These are phyloP conservation scores for Penicillium bovifimosum DNA, from an alignment of 495 filamentous ascomycete genomes.

Conservation along the genomic window DNA sequence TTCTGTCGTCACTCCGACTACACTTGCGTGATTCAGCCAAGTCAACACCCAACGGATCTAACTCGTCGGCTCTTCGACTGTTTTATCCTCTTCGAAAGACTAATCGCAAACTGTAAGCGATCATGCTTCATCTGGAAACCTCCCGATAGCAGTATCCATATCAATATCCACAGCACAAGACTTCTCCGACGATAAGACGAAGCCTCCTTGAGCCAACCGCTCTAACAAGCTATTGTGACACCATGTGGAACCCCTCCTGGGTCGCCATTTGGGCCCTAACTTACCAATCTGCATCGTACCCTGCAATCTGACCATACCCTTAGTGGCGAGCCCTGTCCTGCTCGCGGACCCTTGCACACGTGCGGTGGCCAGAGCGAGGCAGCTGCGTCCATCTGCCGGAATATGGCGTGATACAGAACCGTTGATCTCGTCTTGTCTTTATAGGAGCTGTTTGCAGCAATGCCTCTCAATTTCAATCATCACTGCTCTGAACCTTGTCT, in stretches of 20 bases:
- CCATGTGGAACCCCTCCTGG: not conserved
- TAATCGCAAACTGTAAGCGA: not conserved
- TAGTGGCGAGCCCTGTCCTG: not conserved
- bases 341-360: not conserved
- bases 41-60: not conserved
- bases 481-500: not conserved
- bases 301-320: not conserved
- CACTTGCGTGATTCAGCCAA: constrained; percentile 24
- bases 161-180: not conserved
- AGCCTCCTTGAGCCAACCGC: not conserved
- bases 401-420: constrained; percentile 21
- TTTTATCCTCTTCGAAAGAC: not conserved
- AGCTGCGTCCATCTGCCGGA: not conserved
- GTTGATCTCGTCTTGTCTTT: not conserved
- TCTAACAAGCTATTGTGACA: not conserved
- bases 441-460: constrained; percentile 1
- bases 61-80: not conserved
- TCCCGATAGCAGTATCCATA: not conserved
- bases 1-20: constrained; percentile 19
- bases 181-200: not conserved
- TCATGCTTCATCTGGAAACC: not conserved
- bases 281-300: not conserved
- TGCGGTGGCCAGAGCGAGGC: not conserved
- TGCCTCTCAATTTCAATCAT: not conserved
- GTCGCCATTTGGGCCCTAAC: constrained; percentile 2